phyloP scores from a whole-genome alignment of 2,329 filamentous ascomycete species.

The Penicillium crustosum region DNA sequence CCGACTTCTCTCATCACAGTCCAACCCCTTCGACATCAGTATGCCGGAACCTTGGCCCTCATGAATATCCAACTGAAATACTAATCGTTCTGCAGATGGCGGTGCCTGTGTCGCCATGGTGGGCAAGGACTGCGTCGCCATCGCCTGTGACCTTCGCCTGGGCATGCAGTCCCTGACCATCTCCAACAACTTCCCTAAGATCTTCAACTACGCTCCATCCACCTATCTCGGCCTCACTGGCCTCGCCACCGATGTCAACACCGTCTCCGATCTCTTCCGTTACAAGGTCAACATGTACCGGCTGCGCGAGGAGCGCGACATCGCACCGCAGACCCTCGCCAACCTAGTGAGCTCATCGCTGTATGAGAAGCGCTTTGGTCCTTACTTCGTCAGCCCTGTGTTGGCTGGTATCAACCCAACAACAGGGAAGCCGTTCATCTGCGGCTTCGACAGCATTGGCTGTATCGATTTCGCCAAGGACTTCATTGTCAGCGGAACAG shows the following conservation, averaged over 20 bases:
- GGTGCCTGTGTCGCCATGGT: slow-evolving; percentile 98
- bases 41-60: slow-evolving; percentile 37
- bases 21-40: slow-evolving; percentile 96
- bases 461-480: slow-evolving; percentile 99
- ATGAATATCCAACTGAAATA: slow-evolving; percentile 8
- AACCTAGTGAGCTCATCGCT: slow-evolving; percentile 89
- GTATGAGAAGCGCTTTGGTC: slow-evolving; percentile 94
- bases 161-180: slow-evolving; percentile 95
- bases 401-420: slow-evolving; percentile 94
- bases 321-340: slow-evolving; percentile 90
- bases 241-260: slow-evolving; percentile 91
- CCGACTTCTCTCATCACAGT: slow-evolving; percentile 55
- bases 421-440: slow-evolving; percentile 93
- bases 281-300: slow-evolving; percentile 99
- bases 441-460: slow-evolving; percentile 97
- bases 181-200: slow-evolving; percentile 99
- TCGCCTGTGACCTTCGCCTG: slow-evolving; percentile 97
- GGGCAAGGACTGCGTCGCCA: slow-evolving; percentile 98
- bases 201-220: slow-evolving; percentile 90
- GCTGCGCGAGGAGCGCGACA: slow-evolving; percentile 94
- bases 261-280: slow-evolving; percentile 94
- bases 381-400: slow-evolving; percentile 93
- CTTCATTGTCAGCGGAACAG: slow-evolving; percentile 96
- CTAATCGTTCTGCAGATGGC: slow-evolving; percentile 57
- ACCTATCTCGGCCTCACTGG: slow-evolving; percentile 95